Base-by-base conservation (phyloP, 345 rosid species). In the Physaria fendleri region DNA sequence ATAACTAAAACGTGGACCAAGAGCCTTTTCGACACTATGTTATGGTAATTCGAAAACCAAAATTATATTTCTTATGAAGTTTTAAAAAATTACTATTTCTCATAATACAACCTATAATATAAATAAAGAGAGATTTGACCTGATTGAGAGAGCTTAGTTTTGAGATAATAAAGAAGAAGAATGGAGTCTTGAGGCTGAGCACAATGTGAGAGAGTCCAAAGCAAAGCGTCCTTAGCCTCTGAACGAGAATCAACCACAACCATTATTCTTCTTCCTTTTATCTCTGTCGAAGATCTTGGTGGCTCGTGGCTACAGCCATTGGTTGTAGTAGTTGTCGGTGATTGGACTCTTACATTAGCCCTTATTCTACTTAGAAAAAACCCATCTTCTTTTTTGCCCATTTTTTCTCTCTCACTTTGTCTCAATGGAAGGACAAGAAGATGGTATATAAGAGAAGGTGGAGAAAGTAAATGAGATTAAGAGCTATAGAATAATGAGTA, bases 191-290 rank as follows among this genome's bases (percentile, higher is more conserved):
- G 85, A 62, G 71, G 71, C 77, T 88, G 96, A 57, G 83, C 82
- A 37, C 93, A 75, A 45, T 88, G 98, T 23, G 95, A 81, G 14
- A 92, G 86, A 25, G 94, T 86, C 98, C 98, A 92, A 24, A 82
- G 96, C 2, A 92, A 13, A 69, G 97, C 98, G 38, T 78, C 81
- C 73, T 84, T 86, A 11, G 96, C 76, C 68, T 92, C 93, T 23
- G 68, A 46, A 59, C 89, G 83, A 4, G 86, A 79, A 75, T 92
- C 93, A 40, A 88, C 91, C 54, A 92, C 93, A 32, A 86, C 84
- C 87, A 86, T 79, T 30, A 92, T 78, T 65, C 77, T 86, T 81
- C 98, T 77, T 3, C 83, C 95, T 46, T 53, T 53, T 9, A 42
- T 37, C 15, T 70, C 72, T 8, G 44, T 24, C 27, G 59, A 55